Evolutionary conservation across 495 filamentous ascomycete species (phyloP), one percentile per base, ranked within the genome.

Genomic region (Amorphotheca resinae): DNA sequence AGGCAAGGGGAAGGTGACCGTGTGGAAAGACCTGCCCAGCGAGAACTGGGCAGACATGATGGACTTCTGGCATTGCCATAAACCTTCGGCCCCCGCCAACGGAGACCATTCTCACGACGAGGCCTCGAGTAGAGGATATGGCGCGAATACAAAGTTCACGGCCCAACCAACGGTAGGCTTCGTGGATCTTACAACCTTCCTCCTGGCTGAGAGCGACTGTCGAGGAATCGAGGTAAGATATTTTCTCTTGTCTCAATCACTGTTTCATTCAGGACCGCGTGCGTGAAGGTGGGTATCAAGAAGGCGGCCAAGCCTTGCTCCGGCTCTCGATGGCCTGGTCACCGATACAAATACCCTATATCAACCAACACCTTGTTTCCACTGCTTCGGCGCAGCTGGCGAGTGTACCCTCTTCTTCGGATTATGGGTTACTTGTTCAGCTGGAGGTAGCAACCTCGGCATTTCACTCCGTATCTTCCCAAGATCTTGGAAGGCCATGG

Each of bases 1-100:
- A 6, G 38, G 54, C 2, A 33, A 43, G 5, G 64, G 62, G 2
- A 50, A 37, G 3, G 54, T 81, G 20, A 60, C 61, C 50, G 62
- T 60, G n/a, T 98, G 93, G 91, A 94, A 88, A 61, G 87, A 96
- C 54, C 69, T 98, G 3, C 91, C 91, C 0, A 93, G 85, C 51
- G 86, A 88, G 45, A 91, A 93, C 53, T 99, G 91, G 91, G 91
- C 89, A 1, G 91, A 99, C 60, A 95, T 96, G 93, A 99, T 99
- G 91, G 91, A 99, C 57, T 94, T 95, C 52, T 99, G 91, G 91
- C 91, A 99, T 61, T 99, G 91, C 57, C 91, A 98, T 59, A 96
- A 95, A 56, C 91, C 87, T 33, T 63, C 76, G 42, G 15, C 58
- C 21, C 45, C 61, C 21, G 22, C 28, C 22, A 33, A 42, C 33